Evolutionary conservation across 2,329 filamentous ascomycete species (phyloP).

Genomic region (Fusarium sp.): DNA sequence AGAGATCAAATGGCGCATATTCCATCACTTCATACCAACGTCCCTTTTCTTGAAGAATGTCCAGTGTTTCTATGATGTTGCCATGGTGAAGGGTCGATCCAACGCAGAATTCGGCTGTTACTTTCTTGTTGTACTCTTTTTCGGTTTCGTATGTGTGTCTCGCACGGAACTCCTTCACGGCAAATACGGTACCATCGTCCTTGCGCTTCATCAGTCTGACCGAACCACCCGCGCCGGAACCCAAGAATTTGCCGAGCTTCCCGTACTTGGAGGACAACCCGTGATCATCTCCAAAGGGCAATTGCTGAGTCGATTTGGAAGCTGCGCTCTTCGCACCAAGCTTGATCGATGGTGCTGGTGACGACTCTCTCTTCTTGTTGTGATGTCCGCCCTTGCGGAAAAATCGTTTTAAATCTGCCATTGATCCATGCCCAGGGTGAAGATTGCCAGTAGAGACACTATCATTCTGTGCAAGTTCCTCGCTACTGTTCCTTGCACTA

Average conservation of each 20-base stretch:
- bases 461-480: conserved; percentile 49
- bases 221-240: conserved; percentile 93
- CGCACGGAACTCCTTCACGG: conserved; percentile 95
- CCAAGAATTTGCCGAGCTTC: conserved; percentile 93
- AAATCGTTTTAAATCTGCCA: conserved; percentile 96
- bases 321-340: conserved; percentile 62
- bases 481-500: conserved; percentile 53
- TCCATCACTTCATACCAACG: conserved; percentile 99
- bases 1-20: conserved; percentile 94
- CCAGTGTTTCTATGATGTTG: conserved; percentile 97
- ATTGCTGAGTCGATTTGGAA: conserved; percentile 67
- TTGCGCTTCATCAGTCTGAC: conserved; percentile 94
- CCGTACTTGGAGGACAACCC: conserved; percentile 92
- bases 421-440: conserved; percentile 75
- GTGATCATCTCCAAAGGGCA: conserved; percentile 95
- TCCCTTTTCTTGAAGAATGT: conserved; percentile 93
- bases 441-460: conserved; percentile 41
- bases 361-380: conserved; percentile 77
- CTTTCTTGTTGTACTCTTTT: conserved; percentile 96
- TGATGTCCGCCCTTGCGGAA: conserved; percentile 82
- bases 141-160: conserved; percentile 93
- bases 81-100: conserved; percentile 96
- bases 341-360: conserved; percentile 67
- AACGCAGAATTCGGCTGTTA: conserved; percentile 98
- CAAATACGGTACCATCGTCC: conserved; percentile 93